Evolutionary conservation across 768 basidiomycete species (phyloP), one percentile per base, ranked within the genome.

Genomic region (Hemileccinum impolitum): DNA sequence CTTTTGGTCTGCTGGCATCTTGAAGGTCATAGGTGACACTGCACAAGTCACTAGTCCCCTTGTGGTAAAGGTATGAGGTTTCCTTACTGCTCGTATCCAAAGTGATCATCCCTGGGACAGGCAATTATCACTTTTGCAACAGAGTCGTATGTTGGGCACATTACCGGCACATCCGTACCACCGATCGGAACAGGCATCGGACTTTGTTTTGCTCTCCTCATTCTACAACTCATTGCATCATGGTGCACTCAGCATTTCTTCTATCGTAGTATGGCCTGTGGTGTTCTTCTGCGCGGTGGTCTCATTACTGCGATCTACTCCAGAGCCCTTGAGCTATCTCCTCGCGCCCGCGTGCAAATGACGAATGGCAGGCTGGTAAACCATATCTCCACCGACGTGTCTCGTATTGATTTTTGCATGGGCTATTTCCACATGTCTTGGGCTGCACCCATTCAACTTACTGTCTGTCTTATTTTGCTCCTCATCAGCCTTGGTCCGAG

Each of bases 351-450:
- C 7, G 82, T 84, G 1, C 83, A 80, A 9, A 76, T 94, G 37
- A 82, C 89, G 1, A 96, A 91, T 59, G 94, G 93, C 18, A 87
- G 87, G 62, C 78, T 96, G 11, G 86, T 96, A 54, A 94, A 93
- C 56, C 92, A 95, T 70, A 94, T 98, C 52, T 92, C 90, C 6
- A 91, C 89, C 1, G 92, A 94, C 62, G 83, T 94, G 18, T 92
- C 88, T 25, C 80, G 94, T 18, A 89, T 97, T 62, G 93, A 97
- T 63, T 96, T 93, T 58, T 87, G 85, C 58, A 75, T 80, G 58
- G 75, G 84, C 17, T 88, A 84, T 70, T 87, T 90, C 66, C 88
- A 90, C 57, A 84, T 92, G 78, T 75, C 77, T 34, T 90, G 87
- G 85, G 72, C 85, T 6, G 80, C 84, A 1, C 84, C 84, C 1